phyloP scores from a whole-genome alignment of 2,329 filamentous ascomycete species.

The Zymoseptoria pseudotritici region DNA sequence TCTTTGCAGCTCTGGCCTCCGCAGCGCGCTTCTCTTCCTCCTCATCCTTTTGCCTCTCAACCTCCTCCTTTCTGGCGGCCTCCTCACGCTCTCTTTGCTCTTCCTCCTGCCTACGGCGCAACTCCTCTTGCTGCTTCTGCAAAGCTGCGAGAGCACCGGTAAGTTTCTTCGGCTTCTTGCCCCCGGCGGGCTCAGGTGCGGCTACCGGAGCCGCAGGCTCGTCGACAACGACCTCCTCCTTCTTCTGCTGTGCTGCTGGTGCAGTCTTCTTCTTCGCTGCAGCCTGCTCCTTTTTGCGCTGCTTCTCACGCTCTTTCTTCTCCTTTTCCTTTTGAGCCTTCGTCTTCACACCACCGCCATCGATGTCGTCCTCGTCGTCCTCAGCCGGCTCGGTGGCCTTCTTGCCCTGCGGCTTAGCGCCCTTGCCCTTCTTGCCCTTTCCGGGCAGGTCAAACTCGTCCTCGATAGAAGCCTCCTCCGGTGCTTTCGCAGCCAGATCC shows the following conservation, averaged over 20 bases:
- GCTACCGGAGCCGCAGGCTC: slow-evolving; percentile 40
- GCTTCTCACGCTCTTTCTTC: slow-evolving; percentile 98
- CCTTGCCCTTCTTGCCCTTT: slow-evolving; percentile 64
- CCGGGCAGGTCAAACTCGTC: slow-evolving; percentile 70
- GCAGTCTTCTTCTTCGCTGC: slow-evolving; percentile 71
- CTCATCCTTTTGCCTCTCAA: slow-evolving; percentile 58
- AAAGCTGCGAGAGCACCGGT: slow-evolving; percentile 64
- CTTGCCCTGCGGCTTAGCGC: slow-evolving; percentile 43
- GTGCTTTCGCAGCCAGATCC: slow-evolving; percentile 58
- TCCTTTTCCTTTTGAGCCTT: slow-evolving; percentile 98
- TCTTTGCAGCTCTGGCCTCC: slow-evolving; percentile 69
- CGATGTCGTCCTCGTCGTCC: slow-evolving; percentile 44
- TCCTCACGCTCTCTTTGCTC: slow-evolving; percentile 51
- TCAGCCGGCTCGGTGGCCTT: slow-evolving; percentile 45
- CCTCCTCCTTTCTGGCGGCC: slow-evolving; percentile 56
- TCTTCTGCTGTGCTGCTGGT: slow-evolving; percentile 26
- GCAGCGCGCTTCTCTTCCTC: slow-evolving; percentile 64
- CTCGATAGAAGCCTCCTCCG: slow-evolving; percentile 64
- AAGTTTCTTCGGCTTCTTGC: slow-evolving; percentile 84
- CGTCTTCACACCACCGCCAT: slow-evolving; percentile 64
- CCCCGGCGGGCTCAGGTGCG: slow-evolving; percentile 35
- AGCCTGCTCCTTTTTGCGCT: slow-evolving; percentile 96
- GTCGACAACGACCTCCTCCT: slow-evolving; percentile 34
- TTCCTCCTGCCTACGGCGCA: slow-evolving; percentile 60
- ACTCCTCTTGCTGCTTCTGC: slow-evolving; percentile 76